A percentile compares a stretch with the other conserved stretches of the same genome.
phyloP scores from a whole-genome alignment of 768 basidiomycete genomes.

The Crucibulum laeve region DNA sequence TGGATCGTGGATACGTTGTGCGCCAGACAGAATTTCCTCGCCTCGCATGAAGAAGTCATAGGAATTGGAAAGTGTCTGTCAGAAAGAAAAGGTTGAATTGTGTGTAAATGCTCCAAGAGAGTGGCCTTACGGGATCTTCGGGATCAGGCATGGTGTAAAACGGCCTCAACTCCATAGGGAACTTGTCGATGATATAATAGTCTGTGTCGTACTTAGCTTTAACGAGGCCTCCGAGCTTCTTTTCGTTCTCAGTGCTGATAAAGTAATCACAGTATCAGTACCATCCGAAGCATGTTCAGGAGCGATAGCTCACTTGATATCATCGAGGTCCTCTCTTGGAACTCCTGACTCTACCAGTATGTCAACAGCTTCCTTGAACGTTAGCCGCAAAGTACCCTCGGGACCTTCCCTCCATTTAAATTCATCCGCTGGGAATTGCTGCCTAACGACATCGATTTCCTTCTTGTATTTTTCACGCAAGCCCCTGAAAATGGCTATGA shows the following conservation, averaged over 20 bases:
- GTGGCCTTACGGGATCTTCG: slow-evolving; percentile 77
- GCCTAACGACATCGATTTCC: slow-evolving; percentile 78
- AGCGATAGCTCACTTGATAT: slow-evolving; percentile 67
- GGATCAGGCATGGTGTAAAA: slow-evolving; percentile 99
- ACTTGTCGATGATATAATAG: slow-evolving; percentile 99
- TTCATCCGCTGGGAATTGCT: slow-evolving; percentile 92
- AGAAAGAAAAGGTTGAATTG: background rate
- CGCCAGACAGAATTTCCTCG: slow-evolving; percentile 97
- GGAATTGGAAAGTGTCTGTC: slow-evolving; percentile 87
- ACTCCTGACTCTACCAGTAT: slow-evolving; percentile 86
- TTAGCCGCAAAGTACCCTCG: slow-evolving; percentile 81
- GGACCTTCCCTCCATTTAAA: slow-evolving; percentile 93
- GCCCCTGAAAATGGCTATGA: slow-evolving; percentile 82
- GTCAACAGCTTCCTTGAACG: slow-evolving; percentile 85
- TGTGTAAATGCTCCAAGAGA: slow-evolving; percentile 6
- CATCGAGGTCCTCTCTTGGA: slow-evolving; percentile 72
- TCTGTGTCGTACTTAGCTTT: slow-evolving; percentile 95
- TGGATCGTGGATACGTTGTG: slow-evolving; percentile 95
- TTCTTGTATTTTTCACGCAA: slow-evolving; percentile 70
- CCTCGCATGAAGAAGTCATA: slow-evolving; percentile 99
- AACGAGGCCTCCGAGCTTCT: slow-evolving; percentile 83
- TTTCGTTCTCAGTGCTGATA: slow-evolving; percentile 90
- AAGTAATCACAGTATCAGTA: slow-evolving; percentile 4
- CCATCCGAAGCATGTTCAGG: background rate
- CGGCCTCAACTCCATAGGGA: slow-evolving; percentile 91